phyloP scores from a whole-genome alignment of 257 asterid genomes.

The Solanum neorickii region DNA sequence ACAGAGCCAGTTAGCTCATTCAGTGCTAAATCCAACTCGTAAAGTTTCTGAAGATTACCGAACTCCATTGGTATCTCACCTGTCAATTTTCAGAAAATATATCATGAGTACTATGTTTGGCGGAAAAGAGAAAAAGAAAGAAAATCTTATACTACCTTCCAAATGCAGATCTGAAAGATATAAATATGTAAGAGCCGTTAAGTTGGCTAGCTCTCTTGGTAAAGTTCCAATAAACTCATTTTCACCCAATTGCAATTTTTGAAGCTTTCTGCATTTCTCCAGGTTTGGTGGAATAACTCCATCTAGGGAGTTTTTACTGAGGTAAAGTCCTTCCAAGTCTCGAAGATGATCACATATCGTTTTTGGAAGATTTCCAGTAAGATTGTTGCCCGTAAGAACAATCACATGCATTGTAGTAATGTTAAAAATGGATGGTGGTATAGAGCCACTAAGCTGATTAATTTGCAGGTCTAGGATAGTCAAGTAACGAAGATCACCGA shows the following conservation, averaged over 20 bases:
- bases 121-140: not conserved
- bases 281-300: not conserved
- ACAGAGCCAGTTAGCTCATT: too few species aligned
- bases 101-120: not conserved
- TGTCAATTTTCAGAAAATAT: not conserved
- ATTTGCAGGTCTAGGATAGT: too few species aligned
- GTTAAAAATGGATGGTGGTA: not conserved
- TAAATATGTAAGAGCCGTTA: not conserved
- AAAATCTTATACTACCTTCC: not conserved
- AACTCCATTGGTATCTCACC: not conserved
- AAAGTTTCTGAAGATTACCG: too few species aligned
- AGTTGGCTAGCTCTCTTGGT: not conserved
- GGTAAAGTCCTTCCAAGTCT: not conserved
- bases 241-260: too few species aligned
- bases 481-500: not conserved
- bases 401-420: not conserved
- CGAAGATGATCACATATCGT: not conserved
- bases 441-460: not conserved
- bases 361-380: not conserved
- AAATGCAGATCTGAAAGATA: not conserved
- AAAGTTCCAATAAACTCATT: not conserved
- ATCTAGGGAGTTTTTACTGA: not conserved
- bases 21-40: too few species aligned
- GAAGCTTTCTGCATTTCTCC: too few species aligned
- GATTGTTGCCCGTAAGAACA: not conserved